Conservation (phyloP, 225 moss, liverwort and hornwort species). For the Polytrichum formosum region DNA sequence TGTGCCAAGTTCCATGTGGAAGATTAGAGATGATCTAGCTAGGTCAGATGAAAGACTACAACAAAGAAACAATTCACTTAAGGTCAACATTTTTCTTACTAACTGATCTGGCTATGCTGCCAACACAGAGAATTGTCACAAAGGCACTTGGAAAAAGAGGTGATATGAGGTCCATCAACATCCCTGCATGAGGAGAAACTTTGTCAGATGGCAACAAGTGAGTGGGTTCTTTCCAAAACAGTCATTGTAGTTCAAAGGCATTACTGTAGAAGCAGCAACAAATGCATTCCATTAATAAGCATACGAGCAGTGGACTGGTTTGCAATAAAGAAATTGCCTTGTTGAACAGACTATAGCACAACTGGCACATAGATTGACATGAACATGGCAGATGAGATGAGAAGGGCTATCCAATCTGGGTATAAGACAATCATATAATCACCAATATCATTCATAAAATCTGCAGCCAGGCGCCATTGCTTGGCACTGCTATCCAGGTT, state of each 20-base stretch:
- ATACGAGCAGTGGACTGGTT: too few species aligned
- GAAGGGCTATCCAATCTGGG: too few species aligned
- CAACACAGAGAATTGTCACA: slow-evolving; percentile 79
- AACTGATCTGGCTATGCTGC: slow-evolving; percentile 97
- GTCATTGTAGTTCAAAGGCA: too few species aligned
- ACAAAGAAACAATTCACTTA: too few species aligned
- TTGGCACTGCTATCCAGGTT: slow-evolving; percentile 97
- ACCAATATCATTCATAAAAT: slow-evolving; percentile 95
- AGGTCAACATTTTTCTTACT: slow-evolving; percentile 51
- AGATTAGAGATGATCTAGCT: too few species aligned
- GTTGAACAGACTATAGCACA: slow-evolving; percentile 2
- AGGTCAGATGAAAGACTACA: too few species aligned
- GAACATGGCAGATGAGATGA: too few species aligned
- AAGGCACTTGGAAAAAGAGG: slow-evolving; percentile 94
- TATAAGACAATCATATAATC: neutral
- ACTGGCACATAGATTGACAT: neutral
- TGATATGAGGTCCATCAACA: slow-evolving; percentile 98
- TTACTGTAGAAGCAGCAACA: too few species aligned
- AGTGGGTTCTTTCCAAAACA: neutral
- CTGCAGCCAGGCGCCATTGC: slow-evolving; percentile 98
- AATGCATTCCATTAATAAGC: too few species aligned
- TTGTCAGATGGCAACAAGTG: neutral
- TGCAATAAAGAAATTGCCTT: too few species aligned
- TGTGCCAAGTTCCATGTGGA: too few species aligned
- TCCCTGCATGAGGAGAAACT: slow-evolving; percentile 53